Conservation (phyloP, 352 stramenopile genomes). For the Blastocystis sp. region DNA sequence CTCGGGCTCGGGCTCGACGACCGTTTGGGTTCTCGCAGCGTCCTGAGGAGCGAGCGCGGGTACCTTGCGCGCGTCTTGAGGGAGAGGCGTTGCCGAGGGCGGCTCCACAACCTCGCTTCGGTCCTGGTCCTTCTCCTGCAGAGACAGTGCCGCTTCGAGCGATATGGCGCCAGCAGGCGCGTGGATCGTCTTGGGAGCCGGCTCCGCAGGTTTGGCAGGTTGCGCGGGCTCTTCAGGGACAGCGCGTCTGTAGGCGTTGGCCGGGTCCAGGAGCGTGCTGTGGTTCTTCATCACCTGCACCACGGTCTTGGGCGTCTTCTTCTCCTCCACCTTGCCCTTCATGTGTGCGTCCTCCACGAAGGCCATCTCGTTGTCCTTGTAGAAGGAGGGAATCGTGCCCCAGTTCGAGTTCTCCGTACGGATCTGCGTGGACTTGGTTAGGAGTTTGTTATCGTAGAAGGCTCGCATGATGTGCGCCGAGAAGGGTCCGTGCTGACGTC, state of each 20-base stretch:
- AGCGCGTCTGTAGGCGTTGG: neutral
- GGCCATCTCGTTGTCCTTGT: neutral
- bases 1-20: too few species aligned
- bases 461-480: slow-evolving; percentile 22
- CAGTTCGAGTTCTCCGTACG: neutral
- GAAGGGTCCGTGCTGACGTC: slow-evolving; percentile 29
- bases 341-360: slow-evolving; percentile 7
- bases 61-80: neutral
- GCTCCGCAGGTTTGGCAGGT: neutral
- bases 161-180: neutral
- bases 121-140: neutral
- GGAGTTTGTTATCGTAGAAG: slow-evolving; percentile 15
- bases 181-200: neutral
- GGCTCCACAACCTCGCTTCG: neutral
- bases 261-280: neutral
- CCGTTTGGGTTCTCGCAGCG: too few species aligned
- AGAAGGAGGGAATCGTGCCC: slow-evolving; percentile 15
- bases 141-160: slow-evolving; percentile 2
- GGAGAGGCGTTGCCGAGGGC: neutral
- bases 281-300: neutral
- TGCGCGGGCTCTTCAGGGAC: neutral
- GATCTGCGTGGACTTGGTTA: neutral
- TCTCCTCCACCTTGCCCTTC: neutral
- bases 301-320: slow-evolving; percentile 15
- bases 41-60: neutral